phyloP scores from a whole-genome alignment of 2,329 filamentous ascomycete species.

The Boeremia lycopersici region DNA sequence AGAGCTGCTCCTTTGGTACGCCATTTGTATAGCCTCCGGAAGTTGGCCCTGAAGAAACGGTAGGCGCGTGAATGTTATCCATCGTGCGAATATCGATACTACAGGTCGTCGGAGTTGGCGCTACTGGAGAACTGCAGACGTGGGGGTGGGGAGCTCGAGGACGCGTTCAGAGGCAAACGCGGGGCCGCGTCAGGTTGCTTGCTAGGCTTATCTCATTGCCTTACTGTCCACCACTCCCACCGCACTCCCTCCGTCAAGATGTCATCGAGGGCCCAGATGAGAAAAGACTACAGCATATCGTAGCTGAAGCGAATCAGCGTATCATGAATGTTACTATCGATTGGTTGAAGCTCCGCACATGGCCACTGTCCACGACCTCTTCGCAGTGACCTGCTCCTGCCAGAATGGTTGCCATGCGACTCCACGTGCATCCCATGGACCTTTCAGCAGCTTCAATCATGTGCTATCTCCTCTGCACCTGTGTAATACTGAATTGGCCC shows the following conservation, averaged over 20 bases:
- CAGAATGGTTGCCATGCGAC: conserved; percentile 4
- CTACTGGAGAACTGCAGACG: conserved; percentile 4
- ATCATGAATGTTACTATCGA: not conserved
- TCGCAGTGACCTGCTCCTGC: conserved; percentile 19
- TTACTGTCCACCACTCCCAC: not conserved
- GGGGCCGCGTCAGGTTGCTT: conserved; percentile 14
- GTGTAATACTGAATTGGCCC: conserved; percentile 23
- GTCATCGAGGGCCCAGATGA: not conserved
- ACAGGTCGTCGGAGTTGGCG: not conserved
- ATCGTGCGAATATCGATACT: conserved; percentile 65
- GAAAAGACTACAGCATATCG: not conserved
- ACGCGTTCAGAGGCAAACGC: conserved; percentile 17
- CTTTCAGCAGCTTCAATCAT: conserved; percentile 17
- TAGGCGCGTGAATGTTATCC: conserved; percentile 72
- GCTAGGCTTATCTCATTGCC: not conserved
- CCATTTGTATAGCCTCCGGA: conserved; percentile 66
- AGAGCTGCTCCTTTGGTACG: conserved; percentile 64
- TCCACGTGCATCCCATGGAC: conserved; percentile 15
- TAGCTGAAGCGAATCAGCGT: no score
- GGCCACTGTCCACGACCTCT: conserved; percentile 9
- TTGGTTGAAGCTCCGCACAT: not conserved
- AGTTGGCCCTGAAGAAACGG: conserved; percentile 77
- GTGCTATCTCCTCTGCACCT: conserved; percentile 21
- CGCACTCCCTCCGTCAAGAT: not conserved
- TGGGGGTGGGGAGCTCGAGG: conserved; percentile 13